Conservation (phyloP, 495 filamentous ascomycete genomes). For the Pseudotulostoma volvatum region DNA sequence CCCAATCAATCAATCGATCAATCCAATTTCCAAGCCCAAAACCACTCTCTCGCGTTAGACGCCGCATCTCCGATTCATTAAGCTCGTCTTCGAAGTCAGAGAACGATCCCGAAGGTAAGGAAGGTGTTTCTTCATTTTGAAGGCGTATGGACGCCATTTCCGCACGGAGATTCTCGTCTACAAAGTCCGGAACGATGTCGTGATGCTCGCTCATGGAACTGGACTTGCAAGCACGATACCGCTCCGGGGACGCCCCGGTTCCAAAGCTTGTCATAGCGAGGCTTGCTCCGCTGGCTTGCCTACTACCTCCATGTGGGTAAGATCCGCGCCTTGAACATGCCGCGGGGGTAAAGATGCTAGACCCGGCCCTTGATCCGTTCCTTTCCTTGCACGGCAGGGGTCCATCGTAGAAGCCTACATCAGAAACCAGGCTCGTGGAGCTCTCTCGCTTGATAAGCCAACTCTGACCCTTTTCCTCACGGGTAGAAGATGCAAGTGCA, state of each 20-base stretch:
- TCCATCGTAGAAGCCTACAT: constrained; percentile 25
- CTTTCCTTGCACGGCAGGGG: constrained; percentile 5
- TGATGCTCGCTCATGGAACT: constrained; percentile 7
- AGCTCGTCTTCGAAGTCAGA: constrained; percentile 24
- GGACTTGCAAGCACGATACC: constrained; percentile 1
- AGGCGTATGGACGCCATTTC: constrained; percentile 24
- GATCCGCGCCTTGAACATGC: constrained; percentile 17
- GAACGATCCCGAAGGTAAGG: constrained; percentile 4
- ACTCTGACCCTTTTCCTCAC: constrained; percentile 63
- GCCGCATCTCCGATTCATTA: constrained; percentile 28
- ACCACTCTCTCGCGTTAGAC: constrained; percentile 36
- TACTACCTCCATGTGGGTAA: constrained; percentile 18
- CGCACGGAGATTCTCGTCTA: constrained; percentile 28
- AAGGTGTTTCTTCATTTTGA: constrained; percentile 4
- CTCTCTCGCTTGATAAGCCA: constrained; percentile 61
- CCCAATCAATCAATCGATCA: constrained; percentile 58
- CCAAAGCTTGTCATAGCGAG: constrained; percentile 23
- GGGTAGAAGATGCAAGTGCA: constrained; percentile 47
- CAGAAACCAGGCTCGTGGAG: constrained; percentile 47
- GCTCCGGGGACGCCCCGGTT: constrained; percentile 2
- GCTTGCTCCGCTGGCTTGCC: constrained; percentile 19
- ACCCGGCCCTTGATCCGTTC: constrained; percentile 16
- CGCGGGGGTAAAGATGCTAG: constrained; percentile 23
- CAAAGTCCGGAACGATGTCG: constrained; percentile 24
- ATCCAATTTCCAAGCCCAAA: constrained; percentile 62